Base-by-base conservation (phyloP, 257 asterid genomes). In the Capsicum chinense region DNA sequence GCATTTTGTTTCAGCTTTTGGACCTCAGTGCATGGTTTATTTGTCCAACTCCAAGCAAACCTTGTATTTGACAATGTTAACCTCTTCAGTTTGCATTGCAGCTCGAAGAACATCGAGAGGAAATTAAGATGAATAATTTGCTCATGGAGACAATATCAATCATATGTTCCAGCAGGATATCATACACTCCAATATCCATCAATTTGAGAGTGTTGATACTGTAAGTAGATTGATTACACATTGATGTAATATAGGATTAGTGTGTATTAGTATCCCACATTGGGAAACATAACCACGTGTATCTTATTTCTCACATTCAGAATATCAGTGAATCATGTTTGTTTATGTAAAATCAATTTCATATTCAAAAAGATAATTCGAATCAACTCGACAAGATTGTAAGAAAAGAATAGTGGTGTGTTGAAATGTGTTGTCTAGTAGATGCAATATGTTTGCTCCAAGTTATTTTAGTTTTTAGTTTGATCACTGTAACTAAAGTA, bases 401-500 rank as follows among this genome's bases (percentile, higher is more conserved):
- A 26, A 26, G 33, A 26, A 26, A 26, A 26, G 33, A 26, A 26
- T 26, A 26, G 33, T 26, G 14, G 17, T 44, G 57, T 6, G 0
- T 44, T 44, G 79, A 17, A 10, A 44, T 71, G 79, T 71, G 79
- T 47, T 19, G 57, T 44, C 17, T 71, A 57, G 58, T 11, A 5
- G 17, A 44, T 71, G 14, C 74, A 37, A 67, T 35, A 35, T 35
- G 19, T 35, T 13, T 37, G 15, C 6, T 44, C 44, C 17, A 64
- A 10, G 44, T 64, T 64, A 39, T 39, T 26, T 39, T 39, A 0
- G 17, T 6, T 71, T 8, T 44, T 71, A 44, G 57, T 71, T 17
- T 70, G 56, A 71, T 5, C 44, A 44, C 12, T 70, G 79, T 70
- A 71, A 44, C 79, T 44, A 10, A 71, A 71, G 37, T 71, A 17